Evolutionary conservation across 139 green algal species (phyloP), one percentile per base, ranked within the genome.

Genomic region (Chlamydomonas incerta): DNA sequence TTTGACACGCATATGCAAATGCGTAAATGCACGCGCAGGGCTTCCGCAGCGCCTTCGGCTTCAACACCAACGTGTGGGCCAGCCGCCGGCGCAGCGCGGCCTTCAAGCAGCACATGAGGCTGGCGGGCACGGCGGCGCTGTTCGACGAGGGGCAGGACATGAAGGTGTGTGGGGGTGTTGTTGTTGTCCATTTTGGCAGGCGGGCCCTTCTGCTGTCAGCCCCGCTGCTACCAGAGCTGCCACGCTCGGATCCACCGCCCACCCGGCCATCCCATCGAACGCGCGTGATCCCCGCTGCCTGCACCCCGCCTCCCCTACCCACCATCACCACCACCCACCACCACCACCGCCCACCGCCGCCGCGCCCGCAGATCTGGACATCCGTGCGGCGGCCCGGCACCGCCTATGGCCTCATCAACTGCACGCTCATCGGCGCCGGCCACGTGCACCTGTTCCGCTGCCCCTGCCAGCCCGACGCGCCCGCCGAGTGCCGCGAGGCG

Each of bases 51-150:
- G 63, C 69, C 0, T 93, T 96, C 80, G 90, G 86, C 28, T 87
- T 92, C 81, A 94, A 94, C 86, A 95, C 92, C 33, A 95, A 96
- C 69, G 28, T 96, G 3, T 95, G 91, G 91, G 87, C 91, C 71
- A 17, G 47, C 37, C 66, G 52, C 34, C 37, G 35, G 33, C 14
- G 34, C 24, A 26, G 23, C 24, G 60, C 26, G 69, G 62, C 29
- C 35, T 33, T 11, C 46, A 60, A 3, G 60, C 65, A 18, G 68
- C 80, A 75, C 62, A 80, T 86, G 80, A 34, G 17, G 67, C 80
- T 86, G 24, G 9, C 47, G 11, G 80, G 80, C 33, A 33, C 21
- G 34, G 80, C 80, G 33, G 26, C 68, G 28, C 68, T 86, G 33
- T 86, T 86, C 20, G 55, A 60, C 17, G 68, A 86, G 80, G 80